Percentiles rank a stretch among this genome's conserved stretches.
These are phyloP conservation scores for Trypanosoma cruzi DNA, from an alignment of 208 protist species.

Conservation along the genomic window DNA sequence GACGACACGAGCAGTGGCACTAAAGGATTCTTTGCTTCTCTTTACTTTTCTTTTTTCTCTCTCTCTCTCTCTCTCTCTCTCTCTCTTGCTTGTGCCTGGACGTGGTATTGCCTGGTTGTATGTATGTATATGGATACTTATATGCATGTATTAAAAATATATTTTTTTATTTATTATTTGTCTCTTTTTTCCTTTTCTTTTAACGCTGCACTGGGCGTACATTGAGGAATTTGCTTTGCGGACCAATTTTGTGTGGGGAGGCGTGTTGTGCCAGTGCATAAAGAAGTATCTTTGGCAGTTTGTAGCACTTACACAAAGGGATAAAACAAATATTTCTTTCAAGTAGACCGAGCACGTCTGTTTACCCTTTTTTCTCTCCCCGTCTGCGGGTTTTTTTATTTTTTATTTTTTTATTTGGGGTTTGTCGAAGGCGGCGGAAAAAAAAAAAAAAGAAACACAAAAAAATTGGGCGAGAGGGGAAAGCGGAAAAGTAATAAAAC, in stretches of 20 bases:
- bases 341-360: not conserved
- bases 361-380: not conserved
- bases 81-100: no score
- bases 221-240: not conserved
- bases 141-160: no score
- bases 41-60: no score
- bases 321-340: not conserved
- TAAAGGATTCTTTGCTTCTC: no score
- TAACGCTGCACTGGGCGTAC: not conserved
- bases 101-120: no score
- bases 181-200: not conserved
- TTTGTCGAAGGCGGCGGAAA: not conserved
- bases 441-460: not conserved
- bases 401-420: not conserved
- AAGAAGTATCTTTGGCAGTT: not conserved
- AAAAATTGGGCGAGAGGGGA: no score
- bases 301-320: not conserved
- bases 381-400: not conserved
- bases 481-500: no score
- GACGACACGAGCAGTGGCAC: no score
- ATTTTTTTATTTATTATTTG: not conserved
- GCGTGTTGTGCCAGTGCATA: not conserved
- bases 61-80: no score
- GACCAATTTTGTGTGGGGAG: not conserved
- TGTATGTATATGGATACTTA: no score